Base-by-base conservation (phyloP, 192 early-diverging fungal genomes). In the Geranomyces michiganensis region DNA sequence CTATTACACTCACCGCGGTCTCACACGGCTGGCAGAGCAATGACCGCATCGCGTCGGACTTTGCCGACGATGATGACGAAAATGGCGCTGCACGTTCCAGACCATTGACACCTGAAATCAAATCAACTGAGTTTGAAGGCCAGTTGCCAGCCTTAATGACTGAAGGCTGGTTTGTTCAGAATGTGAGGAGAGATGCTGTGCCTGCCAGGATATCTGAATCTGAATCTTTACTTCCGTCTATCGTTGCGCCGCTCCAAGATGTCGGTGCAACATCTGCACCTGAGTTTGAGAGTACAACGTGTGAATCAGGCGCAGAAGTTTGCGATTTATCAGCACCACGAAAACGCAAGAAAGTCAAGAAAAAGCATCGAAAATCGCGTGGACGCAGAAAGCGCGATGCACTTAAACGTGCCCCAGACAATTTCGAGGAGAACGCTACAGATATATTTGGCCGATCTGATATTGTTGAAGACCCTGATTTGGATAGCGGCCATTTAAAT, bases 151-250 rank as follows among this genome's bases (percentile, higher is more conserved):
- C 4, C 7, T 2, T 53, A 2, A 9, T 53, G 51, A 53, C 6
- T n/a, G 51, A 53, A 17, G 51, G 51, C 7, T 53, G 51, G 51
- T 53, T 53, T 53, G 51, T 53, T 4, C 51, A 53, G 51, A 53
- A 53, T 53, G 17, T 53, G n/a, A 53, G 51, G 15, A 53, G 51
- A 17, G 51, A 53, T 8, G 51, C 4, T 3, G 19, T 53, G 51
- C 51, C 17, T 53, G 51, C 51, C 19, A 17, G 7, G 24, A 17
- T 17, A 53, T n/a, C 51, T 9, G 51, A n/a, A 15, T 7, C 51
- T 9, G 51, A n/a, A 53, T 4, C 51, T 7, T 9, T 9, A 15
- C 24, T 53, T 4, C 51, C 51, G 6, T 9, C 7, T 15, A 53
- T 53, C 17, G 15, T 15, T 41, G 36, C 36, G 36, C 36, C 36